Percentiles rank a stretch among this genome's conserved stretches.
Evolutionary conservation across 768 basidiomycete species (phyloP).

Genomic region (Boletus coccyginus): DNA sequence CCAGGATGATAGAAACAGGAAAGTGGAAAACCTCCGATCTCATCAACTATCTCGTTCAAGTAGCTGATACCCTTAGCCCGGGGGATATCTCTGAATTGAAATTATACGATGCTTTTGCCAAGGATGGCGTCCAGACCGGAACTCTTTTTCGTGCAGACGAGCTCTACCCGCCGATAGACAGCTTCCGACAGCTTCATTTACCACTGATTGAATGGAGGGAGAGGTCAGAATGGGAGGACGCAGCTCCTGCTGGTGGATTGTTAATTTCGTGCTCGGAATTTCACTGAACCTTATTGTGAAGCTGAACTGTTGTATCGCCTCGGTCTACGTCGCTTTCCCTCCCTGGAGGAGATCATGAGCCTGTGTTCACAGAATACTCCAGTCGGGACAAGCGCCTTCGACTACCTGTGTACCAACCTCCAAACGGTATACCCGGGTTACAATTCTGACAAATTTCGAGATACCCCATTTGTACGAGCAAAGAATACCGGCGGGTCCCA

Average conservation of each 20-base stretch:
- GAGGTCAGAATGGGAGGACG: slow-evolving; percentile 57
- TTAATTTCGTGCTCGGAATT: too few species aligned
- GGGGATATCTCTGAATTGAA: not conserved
- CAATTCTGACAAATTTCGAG: slow-evolving; percentile 48
- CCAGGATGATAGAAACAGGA: slow-evolving; percentile 4
- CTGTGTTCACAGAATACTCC: slow-evolving; percentile 43
- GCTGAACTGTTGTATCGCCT: not conserved
- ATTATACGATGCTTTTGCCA: slow-evolving; percentile 43
- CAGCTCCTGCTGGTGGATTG: not conserved
- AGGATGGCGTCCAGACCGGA: slow-evolving; percentile 33
- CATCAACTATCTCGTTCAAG: slow-evolving; percentile 5
- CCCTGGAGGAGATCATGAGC: slow-evolving; percentile 57
- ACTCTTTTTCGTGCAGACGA: slow-evolving; percentile 47
- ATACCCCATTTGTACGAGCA: slow-evolving; percentile 2
- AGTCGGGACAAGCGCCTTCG: slow-evolving; percentile 56
- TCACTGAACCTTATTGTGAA: too few species aligned
- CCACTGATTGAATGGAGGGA: slow-evolving; percentile 84
- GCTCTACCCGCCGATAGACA: slow-evolving; percentile 78
- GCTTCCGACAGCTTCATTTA: slow-evolving; percentile 63
- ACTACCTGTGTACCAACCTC: slow-evolving; percentile 52
- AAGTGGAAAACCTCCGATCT: slow-evolving; percentile 4
- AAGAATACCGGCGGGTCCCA: not conserved
- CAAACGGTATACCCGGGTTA: slow-evolving; percentile 18
- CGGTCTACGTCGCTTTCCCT: slow-evolving; percentile 42
- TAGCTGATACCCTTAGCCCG: not conserved